A percentile compares a stretch with the other conserved stretches of the same genome.
Evolutionary conservation across 2,329 filamentous ascomycete species (phyloP).

Genomic region (Gliomastix tumulicola): DNA sequence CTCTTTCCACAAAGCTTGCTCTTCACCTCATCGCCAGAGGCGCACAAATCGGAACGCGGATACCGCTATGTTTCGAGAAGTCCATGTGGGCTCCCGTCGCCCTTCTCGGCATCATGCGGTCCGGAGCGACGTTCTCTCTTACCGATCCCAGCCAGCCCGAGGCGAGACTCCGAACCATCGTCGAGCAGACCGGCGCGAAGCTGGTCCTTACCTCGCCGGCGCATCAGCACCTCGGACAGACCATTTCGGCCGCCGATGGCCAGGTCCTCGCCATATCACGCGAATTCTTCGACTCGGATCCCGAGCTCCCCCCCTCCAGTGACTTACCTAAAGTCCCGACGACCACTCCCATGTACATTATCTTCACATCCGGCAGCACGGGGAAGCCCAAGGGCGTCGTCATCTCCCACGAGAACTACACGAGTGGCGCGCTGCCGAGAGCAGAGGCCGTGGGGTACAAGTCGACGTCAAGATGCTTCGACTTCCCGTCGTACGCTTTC

Average conservation of each 20-base stretch:
- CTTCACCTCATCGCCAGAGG: conserved; percentile 26
- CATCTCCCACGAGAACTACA: conserved; percentile 38
- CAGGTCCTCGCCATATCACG: conserved; percentile 24
- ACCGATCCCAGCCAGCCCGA: conserved; percentile 39
- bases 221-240: conserved; percentile 26
- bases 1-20: conserved; percentile 32
- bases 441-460: conserved; percentile 33
- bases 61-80: conserved; percentile 46
- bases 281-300: conserved; percentile 13
- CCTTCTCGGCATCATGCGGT: conserved; percentile 38
- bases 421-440: conserved; percentile 35
- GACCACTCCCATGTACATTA: conserved; percentile 41
- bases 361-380: conserved; percentile 60
- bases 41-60: conserved; percentile 26
- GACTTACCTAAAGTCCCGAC: conserved; percentile 30
- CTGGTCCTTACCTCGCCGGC: conserved; percentile 30
- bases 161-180: conserved; percentile 34
- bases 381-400: conserved; percentile 58
- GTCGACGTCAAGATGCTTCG: conserved; percentile 32
- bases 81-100: conserved; percentile 37
- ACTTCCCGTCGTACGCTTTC: conserved; percentile 47
- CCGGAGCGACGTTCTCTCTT: conserved; percentile 38
- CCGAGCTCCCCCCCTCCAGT: neutral
- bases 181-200: conserved; percentile 31
- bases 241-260: conserved; percentile 25